Conservation (phyloP, 306 rosid species). For the Castanea sativa region DNA sequence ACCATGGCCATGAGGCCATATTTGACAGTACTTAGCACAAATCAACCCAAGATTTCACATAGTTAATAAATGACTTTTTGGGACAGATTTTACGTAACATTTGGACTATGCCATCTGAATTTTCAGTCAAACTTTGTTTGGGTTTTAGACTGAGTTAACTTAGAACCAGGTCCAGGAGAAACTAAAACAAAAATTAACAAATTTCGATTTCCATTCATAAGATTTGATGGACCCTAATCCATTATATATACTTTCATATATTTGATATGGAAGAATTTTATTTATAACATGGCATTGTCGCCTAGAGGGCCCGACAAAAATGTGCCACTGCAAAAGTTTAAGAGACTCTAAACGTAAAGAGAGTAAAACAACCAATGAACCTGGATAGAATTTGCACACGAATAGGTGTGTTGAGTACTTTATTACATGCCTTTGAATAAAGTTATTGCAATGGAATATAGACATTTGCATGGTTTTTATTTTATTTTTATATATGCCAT, state of each 20-base stretch:
- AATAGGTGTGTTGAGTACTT: not conserved
- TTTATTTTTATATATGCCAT: constrained; percentile 1
- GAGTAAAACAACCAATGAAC: not conserved
- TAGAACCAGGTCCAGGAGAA: not conserved
- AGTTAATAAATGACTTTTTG: constrained; percentile 7
- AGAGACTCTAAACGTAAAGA: not conserved
- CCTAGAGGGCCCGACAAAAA: constrained; percentile 10
- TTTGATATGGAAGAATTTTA: not conserved
- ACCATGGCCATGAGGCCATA: constrained; percentile 25
- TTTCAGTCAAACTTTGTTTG: not conserved
- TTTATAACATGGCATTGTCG: constrained; percentile 29
- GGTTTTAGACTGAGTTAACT: not conserved
- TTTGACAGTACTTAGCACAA: constrained; percentile 31
- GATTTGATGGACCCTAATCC: not conserved
- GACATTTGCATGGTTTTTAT: not conserved
- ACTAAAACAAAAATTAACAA: not conserved
- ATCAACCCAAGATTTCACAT: constrained; percentile 24
- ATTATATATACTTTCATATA: not conserved
- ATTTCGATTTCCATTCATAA: not conserved
- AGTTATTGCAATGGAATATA: not conserved
- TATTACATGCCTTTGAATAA: not conserved
- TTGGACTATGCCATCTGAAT: constrained; percentile 21
- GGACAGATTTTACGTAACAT: constrained; percentile 17
- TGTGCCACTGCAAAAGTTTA: constrained; percentile 7
- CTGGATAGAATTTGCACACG: constrained; percentile 2